Evolutionary conservation across 1,284 basidiomycete genomes (phyloP).

Genomic region (Puccinia coronata): DNA sequence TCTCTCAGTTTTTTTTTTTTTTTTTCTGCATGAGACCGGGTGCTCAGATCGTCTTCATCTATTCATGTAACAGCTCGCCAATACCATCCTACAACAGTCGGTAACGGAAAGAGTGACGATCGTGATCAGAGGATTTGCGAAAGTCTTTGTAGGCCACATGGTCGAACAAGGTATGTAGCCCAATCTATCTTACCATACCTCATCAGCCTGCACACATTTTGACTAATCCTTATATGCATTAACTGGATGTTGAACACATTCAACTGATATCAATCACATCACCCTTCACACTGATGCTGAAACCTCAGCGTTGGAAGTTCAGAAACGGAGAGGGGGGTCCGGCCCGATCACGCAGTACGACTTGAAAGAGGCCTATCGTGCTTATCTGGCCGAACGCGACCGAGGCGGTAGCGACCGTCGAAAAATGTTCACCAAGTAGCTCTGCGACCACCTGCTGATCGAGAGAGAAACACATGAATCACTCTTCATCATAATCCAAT

Average conservation of each 20-base stretch:
- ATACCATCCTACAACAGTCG: constrained; percentile 74
- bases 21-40: neutral
- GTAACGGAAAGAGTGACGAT: constrained; percentile 82
- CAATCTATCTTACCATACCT: too few relatives aligned
- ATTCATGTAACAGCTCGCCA: constrained; percentile 68
- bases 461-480: too few relatives aligned
- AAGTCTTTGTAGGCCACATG: constrained; percentile 89
- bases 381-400: constrained; percentile 76
- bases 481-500: too few relatives aligned
- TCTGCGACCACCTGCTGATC: neutral
- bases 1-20: neutral
- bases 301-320: constrained; percentile 76
- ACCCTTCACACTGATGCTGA: neutral
- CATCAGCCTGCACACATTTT: neutral
- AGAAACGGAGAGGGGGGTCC: constrained; percentile 69
- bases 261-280: too few relatives aligned
- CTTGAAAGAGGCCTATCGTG: constrained; percentile 78
- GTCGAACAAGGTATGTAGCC: constrained; percentile 72
- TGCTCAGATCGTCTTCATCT: neutral
- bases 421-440: constrained; percentile 52
- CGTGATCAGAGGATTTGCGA: constrained; percentile 81
- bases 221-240: neutral
- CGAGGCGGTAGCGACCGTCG: constrained; percentile 54
- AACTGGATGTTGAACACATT: too few relatives aligned
- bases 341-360: constrained; percentile 82